phyloP scores from a whole-genome alignment of 306 rosid species.

The Sicyos edulis region DNA sequence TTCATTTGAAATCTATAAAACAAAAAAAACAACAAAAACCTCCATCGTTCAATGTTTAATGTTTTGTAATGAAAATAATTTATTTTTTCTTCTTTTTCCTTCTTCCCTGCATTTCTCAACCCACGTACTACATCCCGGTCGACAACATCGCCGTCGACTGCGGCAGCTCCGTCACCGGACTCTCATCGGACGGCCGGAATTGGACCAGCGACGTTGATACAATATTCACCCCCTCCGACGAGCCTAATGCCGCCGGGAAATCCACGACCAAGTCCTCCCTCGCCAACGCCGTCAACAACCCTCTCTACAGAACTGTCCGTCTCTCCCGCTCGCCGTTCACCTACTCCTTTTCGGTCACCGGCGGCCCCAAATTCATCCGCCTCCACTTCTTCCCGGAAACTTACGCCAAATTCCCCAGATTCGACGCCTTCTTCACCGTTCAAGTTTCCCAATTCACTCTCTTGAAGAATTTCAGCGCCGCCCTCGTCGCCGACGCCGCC shows the following conservation, averaged over 20 bases:
- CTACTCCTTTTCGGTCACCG: slow-evolving; percentile 35
- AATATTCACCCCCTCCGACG: neutral
- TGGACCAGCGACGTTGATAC: slow-evolving; percentile 28
- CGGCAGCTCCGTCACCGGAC: neutral
- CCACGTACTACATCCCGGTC: neutral
- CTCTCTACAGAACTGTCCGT: slow-evolving; percentile 22
- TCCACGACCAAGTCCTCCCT: neutral
- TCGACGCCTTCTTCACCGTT: slow-evolving; percentile 44
- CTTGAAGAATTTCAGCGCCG: slow-evolving; percentile 39
- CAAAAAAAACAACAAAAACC: neutral
- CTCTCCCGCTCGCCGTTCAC: slow-evolving; percentile 35
- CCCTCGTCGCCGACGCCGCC: slow-evolving; percentile 24
- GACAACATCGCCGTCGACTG: slow-evolving; percentile 21
- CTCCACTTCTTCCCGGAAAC: slow-evolving; percentile 37
- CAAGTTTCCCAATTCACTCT: slow-evolving; percentile 42
- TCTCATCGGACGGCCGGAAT: neutral
- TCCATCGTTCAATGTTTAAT: neutral
- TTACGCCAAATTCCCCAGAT: neutral
- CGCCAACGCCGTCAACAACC: neutral
- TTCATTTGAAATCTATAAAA: too few species aligned
- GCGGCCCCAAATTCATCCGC: slow-evolving; percentile 47
- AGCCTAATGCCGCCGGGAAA: neutral
- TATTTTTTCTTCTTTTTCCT: neutral
- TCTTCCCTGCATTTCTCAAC: neutral
- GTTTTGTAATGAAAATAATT: slow-evolving; percentile 8